Evolutionary conservation across 345 rosid species (phyloP).

Genomic region (Gossypium herbaceum): DNA sequence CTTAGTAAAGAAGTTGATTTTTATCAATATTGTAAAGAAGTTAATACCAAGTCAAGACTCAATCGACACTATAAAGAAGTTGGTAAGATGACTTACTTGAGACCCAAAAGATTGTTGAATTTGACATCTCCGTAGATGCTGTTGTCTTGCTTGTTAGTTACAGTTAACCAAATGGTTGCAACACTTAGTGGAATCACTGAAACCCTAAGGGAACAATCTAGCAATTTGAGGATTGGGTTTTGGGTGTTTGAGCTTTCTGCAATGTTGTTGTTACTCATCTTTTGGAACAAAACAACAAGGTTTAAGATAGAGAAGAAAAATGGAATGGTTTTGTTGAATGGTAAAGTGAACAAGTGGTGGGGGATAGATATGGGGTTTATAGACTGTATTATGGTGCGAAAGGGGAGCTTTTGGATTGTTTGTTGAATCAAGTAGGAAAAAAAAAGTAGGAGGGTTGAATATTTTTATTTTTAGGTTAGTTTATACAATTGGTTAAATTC

Average conservation of each 20-base stretch:
- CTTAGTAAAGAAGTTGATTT: no score
- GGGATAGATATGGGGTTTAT: slow-evolving; percentile 11
- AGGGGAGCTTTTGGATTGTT: background rate
- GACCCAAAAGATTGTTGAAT: slow-evolving; percentile 56
- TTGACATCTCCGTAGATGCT: slow-evolving; percentile 51
- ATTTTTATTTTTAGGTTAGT: no score
- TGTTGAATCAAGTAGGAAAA: no score
- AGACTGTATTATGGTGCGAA: slow-evolving; percentile 21
- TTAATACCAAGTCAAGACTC: no score
- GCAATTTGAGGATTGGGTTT: slow-evolving; percentile 3
- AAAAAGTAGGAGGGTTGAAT: no score
- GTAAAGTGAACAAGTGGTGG: background rate
- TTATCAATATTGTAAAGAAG: no score
- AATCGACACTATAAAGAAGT: background rate
- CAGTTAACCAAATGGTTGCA: slow-evolving; percentile 73
- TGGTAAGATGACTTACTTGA: slow-evolving; percentile 45
- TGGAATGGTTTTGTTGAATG: background rate
- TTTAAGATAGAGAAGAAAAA: no score
- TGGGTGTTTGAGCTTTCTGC: background rate
- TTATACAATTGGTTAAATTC: no score
- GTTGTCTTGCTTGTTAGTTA: slow-evolving; percentile 58
- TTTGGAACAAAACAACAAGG: background rate
- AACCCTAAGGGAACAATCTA: slow-evolving; percentile 67
- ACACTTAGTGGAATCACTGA: slow-evolving; percentile 70
- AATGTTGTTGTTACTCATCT: background rate